A percentile compares a stretch with the other conserved stretches of the same genome.
Conservation (phyloP, 805 yeast species). For the Teunomyces panamensis region DNA sequence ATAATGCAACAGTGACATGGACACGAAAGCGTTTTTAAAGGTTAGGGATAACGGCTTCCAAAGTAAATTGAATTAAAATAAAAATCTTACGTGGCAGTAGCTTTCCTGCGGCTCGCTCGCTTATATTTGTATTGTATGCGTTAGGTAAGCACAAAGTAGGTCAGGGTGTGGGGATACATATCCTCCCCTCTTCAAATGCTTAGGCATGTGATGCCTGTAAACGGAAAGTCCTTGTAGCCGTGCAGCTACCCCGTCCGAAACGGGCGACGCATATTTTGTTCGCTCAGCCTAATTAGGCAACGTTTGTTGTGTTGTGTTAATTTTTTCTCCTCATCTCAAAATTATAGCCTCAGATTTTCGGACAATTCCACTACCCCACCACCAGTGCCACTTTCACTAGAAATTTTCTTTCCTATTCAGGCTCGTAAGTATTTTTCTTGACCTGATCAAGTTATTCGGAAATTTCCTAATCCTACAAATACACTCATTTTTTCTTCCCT, state of each 20-base stretch:
- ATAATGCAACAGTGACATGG: too few relatives aligned
- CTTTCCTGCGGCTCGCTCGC: too few relatives aligned
- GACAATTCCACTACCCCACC: not conserved
- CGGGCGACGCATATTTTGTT: not conserved
- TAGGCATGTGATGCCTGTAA: not conserved
- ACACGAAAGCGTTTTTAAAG: too few relatives aligned
- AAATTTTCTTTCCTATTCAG: not conserved
- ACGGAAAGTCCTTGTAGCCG: not conserved
- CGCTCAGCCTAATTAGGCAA: not conserved
- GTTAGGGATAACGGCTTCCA: too few relatives aligned
- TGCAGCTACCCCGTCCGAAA: not conserved
- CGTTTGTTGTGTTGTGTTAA: not conserved
- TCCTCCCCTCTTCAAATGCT: too few relatives aligned
- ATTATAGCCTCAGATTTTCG: not conserved
- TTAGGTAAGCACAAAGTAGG: too few relatives aligned
- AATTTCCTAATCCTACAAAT: constrained; percentile 3
- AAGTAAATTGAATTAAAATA: too few relatives aligned
- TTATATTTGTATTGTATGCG: too few relatives aligned
- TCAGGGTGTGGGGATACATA: too few relatives aligned
- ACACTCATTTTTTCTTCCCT: not conserved
- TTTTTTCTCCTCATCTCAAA: constrained; percentile 1
- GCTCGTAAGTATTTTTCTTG: not conserved
- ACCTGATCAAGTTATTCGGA: not conserved
- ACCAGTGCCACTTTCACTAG: not conserved
- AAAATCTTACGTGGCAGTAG: not conserved